Conservation (phyloP, 148 eudicot genomes). For the Chenopodium formosanum region DNA sequence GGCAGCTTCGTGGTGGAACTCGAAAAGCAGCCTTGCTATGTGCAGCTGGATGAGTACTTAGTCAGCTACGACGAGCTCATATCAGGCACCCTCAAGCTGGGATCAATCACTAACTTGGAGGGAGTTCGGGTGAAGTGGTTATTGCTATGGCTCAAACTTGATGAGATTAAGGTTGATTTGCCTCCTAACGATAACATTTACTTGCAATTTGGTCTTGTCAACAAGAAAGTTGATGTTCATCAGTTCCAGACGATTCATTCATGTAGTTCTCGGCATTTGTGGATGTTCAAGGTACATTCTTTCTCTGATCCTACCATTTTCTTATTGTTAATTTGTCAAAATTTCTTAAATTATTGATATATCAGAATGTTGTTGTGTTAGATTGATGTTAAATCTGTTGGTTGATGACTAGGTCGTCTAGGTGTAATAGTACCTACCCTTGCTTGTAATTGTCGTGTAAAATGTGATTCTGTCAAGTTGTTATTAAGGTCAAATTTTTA, state of each 20-base stretch:
- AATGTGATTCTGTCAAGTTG: neutral
- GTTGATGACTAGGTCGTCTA: too few species aligned
- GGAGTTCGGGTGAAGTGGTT: conserved; percentile 60
- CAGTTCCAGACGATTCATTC: conserved; percentile 56
- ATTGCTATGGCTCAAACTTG: conserved; percentile 61
- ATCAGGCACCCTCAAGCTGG: conserved; percentile 51
- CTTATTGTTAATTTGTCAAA: too few species aligned
- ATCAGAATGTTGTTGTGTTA: too few species aligned
- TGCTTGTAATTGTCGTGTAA: neutral
- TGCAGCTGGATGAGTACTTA: conserved; percentile 64
- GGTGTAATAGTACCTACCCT: neutral
- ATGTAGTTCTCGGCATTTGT: conserved; percentile 27
- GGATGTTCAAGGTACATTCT: neutral
- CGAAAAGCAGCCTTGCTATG: conserved; percentile 43
- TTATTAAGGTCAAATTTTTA: neutral
- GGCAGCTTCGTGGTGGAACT: conserved; percentile 58
- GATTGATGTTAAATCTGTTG: too few species aligned
- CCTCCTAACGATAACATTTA: conserved; percentile 67
- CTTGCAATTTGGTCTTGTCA: conserved; percentile 61
- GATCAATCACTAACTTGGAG: conserved; percentile 53
- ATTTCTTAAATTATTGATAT: too few species aligned
- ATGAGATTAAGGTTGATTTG: conserved; percentile 74
- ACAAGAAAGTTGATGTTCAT: conserved; percentile 59
- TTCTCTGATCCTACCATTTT: neutral
- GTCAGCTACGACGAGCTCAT: conserved; percentile 56